These are phyloP conservation scores for Trichothecium sympodiale DNA, from an alignment of 2,329 filamentous ascomycete species.

Conservation along the genomic window DNA sequence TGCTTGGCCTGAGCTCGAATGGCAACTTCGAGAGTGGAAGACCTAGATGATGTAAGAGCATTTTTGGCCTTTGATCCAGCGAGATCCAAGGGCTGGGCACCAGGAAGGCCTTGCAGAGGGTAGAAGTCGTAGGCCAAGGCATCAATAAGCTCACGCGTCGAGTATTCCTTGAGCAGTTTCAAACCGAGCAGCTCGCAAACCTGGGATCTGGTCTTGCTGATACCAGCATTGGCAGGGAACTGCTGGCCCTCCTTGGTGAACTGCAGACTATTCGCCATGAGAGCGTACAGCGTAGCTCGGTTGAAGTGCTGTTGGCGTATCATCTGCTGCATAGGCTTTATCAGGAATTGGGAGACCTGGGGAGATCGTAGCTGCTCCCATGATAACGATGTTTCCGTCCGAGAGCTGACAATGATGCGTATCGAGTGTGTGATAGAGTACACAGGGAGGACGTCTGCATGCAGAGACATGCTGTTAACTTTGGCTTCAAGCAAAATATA, in stretches of 20 bases:
- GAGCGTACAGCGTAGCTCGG: slow-evolving; percentile 73
- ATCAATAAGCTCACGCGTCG: slow-evolving; percentile 82
- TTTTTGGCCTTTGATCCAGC: slow-evolving; percentile 21
- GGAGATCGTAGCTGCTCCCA: slow-evolving; percentile 96
- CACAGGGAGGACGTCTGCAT: slow-evolving; percentile 68
- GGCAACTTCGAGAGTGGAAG: slow-evolving; percentile 84
- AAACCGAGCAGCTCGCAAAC: slow-evolving; percentile 87
- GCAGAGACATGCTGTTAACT: slow-evolving; percentile 4
- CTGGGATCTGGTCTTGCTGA: slow-evolving; percentile 72
- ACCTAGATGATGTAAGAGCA: slow-evolving; percentile 54
- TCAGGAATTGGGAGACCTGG: slow-evolving; percentile 87
- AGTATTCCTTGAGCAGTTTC: slow-evolving; percentile 81
- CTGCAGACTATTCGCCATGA: slow-evolving; percentile 89
- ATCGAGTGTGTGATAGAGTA: slow-evolving; percentile 88
- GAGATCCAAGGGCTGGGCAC: slow-evolving; percentile 8
- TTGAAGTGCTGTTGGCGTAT: slow-evolving; percentile 77
- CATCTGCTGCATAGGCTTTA: slow-evolving; percentile 90
- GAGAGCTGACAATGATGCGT: slow-evolving; percentile 68
- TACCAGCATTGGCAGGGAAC: slow-evolving; percentile 74
- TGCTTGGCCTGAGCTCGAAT: slow-evolving; percentile 89
- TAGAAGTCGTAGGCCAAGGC: slow-evolving; percentile 92
- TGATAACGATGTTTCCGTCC: slow-evolving; percentile 82
- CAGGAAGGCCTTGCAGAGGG: slow-evolving; percentile 70
- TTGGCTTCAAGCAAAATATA: neutral
- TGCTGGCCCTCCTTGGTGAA: slow-evolving; percentile 79